Evolutionary conservation across 495 filamentous ascomycete genomes (phyloP).

Genomic region (Bacidia rubella): DNA sequence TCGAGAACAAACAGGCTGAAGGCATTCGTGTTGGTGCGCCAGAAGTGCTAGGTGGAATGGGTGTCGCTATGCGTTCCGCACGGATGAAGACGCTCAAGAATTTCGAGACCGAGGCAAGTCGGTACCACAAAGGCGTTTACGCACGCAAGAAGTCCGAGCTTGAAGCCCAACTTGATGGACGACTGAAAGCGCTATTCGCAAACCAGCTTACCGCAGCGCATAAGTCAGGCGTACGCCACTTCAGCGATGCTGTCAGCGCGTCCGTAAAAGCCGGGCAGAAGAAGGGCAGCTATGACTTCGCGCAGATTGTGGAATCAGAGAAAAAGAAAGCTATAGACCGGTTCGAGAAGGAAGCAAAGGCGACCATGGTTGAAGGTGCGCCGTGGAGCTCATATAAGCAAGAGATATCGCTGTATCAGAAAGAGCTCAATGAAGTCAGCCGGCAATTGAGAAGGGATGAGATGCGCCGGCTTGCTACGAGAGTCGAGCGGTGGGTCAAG

Average conservation of each 20-base stretch:
- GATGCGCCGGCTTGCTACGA: slow-evolving; percentile 80
- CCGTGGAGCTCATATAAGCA: slow-evolving; percentile 66
- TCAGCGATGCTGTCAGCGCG: slow-evolving; percentile 71
- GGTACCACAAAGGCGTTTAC: slow-evolving; percentile 95
- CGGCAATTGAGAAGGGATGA: slow-evolving; percentile 74
- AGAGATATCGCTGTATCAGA: slow-evolving; percentile 47
- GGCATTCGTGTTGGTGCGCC: slow-evolving; percentile 55
- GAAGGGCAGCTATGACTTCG: slow-evolving; percentile 85
- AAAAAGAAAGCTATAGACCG: slow-evolving; percentile 58
- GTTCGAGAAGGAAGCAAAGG: slow-evolving; percentile 65
- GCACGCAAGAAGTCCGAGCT: slow-evolving; percentile 71
- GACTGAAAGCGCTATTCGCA: slow-evolving; percentile 77
- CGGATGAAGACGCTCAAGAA: slow-evolving; percentile 61
- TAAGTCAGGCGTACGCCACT: slow-evolving; percentile 74
- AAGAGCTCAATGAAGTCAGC: slow-evolving; percentile 81
- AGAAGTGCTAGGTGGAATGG: slow-evolving; percentile 60
- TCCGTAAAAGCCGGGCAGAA: slow-evolving; percentile 87
- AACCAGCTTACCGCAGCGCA: slow-evolving; percentile 77
- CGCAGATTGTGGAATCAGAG: slow-evolving; percentile 77
- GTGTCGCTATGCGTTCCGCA: slow-evolving; percentile 55
- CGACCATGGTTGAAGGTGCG: slow-evolving; percentile 59
- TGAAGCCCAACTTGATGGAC: slow-evolving; percentile 68
- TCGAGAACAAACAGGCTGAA: slow-evolving; percentile 75
- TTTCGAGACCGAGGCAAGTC: slow-evolving; percentile 79
- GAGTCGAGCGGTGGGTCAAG: slow-evolving; percentile 86